These are phyloP conservation scores for Linum lewisii DNA, from an alignment of 345 rosid species.

Conservation along the genomic window DNA sequence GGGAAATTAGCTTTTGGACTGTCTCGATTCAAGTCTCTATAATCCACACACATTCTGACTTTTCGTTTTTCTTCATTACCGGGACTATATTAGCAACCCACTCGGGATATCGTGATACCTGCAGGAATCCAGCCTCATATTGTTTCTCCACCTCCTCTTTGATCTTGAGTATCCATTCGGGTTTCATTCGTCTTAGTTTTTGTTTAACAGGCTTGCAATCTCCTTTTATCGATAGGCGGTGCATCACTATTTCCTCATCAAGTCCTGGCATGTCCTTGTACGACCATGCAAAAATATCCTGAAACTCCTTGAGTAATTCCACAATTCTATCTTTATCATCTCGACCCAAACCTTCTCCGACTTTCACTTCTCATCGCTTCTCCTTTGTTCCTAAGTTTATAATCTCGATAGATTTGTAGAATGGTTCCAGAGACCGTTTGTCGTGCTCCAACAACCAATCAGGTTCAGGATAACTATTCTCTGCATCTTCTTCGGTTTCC, in stretches of 20 bases:
- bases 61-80: not conserved
- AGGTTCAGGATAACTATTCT: not conserved
- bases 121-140: not conserved
- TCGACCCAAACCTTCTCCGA: not conserved
- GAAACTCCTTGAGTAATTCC: not conserved
- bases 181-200: not conserved
- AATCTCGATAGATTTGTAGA: not conserved
- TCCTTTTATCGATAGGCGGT: not conserved
- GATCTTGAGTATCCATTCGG: not conserved
- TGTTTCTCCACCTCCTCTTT: not conserved
- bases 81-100: not conserved
- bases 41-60: not conserved
- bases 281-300: not conserved
- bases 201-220: not conserved
- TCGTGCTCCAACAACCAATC: not conserved
- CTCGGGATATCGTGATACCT: not conserved
- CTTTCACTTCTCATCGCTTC: not conserved
- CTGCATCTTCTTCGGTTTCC: not conserved
- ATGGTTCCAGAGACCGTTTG: not conserved
- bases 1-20: not conserved
- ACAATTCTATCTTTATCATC: not conserved
- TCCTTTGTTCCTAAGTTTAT: not conserved
- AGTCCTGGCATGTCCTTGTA: not conserved
- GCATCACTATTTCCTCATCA: not conserved
- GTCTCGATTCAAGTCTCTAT: not conserved